phyloP scores from a whole-genome alignment of 139 green algal genomes.

The Ettlia oleoabundans region DNA sequence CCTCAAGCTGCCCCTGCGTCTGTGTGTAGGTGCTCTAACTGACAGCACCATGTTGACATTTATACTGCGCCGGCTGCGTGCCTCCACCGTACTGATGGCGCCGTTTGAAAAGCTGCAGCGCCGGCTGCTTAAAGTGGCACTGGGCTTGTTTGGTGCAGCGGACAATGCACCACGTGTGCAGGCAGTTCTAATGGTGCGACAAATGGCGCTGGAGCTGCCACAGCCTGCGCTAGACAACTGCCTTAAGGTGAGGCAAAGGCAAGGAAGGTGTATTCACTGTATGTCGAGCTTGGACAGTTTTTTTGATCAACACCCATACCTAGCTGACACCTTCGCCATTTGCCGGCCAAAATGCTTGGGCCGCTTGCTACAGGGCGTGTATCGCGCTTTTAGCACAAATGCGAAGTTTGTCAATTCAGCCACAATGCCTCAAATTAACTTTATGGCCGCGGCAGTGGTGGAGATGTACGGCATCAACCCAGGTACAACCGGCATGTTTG shows the following conservation, averaged over 20 bases:
- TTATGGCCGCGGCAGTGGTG: constrained; percentile 87
- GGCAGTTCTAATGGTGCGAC: constrained; percentile 87
- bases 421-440: constrained; percentile 77
- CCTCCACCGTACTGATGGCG: constrained; percentile 70
- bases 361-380: constrained; percentile 64
- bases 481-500: too few relatives aligned
- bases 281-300: too few relatives aligned
- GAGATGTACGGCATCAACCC: constrained; percentile 85
- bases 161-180: constrained; percentile 74
- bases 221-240: constrained; percentile 67
- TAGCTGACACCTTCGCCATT: too few relatives aligned
- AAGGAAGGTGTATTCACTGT: too few relatives aligned
- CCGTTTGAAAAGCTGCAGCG: constrained; percentile 75
- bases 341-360: too few relatives aligned
- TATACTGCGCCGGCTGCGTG: constrained; percentile 77
- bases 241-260: too few relatives aligned
- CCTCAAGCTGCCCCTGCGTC: neutral
- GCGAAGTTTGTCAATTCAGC: constrained; percentile 90
- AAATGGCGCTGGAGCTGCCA: constrained; percentile 74
- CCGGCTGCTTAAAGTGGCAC: constrained; percentile 75
- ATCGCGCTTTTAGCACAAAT: constrained; percentile 79
- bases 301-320: too few relatives aligned
- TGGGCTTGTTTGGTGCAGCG: constrained; percentile 76
- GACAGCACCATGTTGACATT: constrained; percentile 77
- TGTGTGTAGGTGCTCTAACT: constrained; percentile 61